phyloP scores from a whole-genome alignment of 192 early-diverging fungal species.

The Coemansia sp. region DNA sequence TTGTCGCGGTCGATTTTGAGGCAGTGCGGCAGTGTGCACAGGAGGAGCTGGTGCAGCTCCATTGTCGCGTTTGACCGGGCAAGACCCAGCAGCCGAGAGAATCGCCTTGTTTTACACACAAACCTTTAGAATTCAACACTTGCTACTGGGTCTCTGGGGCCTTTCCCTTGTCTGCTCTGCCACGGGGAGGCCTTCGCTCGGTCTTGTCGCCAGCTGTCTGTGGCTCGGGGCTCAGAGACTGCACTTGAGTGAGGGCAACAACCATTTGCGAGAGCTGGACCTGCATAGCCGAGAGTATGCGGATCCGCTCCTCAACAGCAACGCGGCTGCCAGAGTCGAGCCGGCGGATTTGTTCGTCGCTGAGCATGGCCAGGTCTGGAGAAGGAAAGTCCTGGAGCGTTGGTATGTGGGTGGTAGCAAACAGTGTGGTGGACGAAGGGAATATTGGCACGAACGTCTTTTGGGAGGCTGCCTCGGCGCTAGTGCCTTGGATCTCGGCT shows the following conservation, averaged over 20 bases:
- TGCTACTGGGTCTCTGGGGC: constrained; percentile 1
- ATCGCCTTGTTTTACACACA: too few relatives aligned
- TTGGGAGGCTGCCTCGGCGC: background rate
- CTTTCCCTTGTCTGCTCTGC: constrained; percentile 11
- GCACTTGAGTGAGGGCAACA: constrained; percentile 34
- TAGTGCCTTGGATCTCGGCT: too few relatives aligned
- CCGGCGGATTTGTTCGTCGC: constrained; percentile 54
- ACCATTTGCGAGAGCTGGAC: constrained; percentile 54
- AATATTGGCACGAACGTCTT: constrained; percentile 25
- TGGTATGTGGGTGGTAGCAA: constrained; percentile 14
- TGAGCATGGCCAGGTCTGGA: constrained; percentile 45
- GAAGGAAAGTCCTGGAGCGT: constrained; percentile 30
- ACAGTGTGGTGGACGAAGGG: background rate
- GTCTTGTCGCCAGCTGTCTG: background rate
- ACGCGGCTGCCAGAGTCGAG: constrained; percentile 55
- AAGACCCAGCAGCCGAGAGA: too few relatives aligned
- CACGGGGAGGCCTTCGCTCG: background rate
- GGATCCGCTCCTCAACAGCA: constrained; percentile 59
- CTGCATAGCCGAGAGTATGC: constrained; percentile 58
- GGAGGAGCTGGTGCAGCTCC: constrained; percentile 33
- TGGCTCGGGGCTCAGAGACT: constrained; percentile 7
- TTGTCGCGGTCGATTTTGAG: constrained; percentile 27
- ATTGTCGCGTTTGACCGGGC: too few relatives aligned
- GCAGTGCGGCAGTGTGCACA: constrained; percentile 29
- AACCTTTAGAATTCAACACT: too few relatives aligned